These are phyloP conservation scores for Neonectria hederae DNA, from an alignment of 2,329 filamentous ascomycete genomes.

Conservation along the genomic window DNA sequence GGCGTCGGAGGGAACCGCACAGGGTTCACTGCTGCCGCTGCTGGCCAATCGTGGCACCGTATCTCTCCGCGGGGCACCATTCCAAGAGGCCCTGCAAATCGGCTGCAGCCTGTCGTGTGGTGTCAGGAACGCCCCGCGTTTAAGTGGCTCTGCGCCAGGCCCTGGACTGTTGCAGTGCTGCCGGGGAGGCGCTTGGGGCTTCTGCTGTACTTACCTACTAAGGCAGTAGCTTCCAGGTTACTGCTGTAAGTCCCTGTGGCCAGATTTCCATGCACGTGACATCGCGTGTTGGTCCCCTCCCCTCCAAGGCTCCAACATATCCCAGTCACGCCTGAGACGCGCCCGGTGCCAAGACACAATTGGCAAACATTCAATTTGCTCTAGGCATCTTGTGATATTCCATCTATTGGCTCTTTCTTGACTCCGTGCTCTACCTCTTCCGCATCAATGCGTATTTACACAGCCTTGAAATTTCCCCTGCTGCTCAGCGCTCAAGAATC, in stretches of 20 bases:
- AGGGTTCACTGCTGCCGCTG: constrained; percentile 30
- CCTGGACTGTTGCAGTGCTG: constrained; percentile 4
- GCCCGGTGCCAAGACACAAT: constrained; percentile 19
- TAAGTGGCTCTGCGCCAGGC: constrained; percentile 39
- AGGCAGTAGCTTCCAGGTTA: too few species aligned
- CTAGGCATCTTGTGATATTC: background rate
- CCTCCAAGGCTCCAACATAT: constrained; percentile 20
- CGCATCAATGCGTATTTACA: constrained; percentile 3
- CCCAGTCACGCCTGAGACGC: constrained; percentile 22
- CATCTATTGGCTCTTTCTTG: background rate
- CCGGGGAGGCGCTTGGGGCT: background rate
- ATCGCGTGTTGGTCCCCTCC: constrained; percentile 31
- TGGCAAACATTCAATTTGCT: background rate
- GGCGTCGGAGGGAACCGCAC: constrained; percentile 37
- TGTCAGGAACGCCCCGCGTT: constrained; percentile 52
- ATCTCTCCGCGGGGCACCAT: constrained; percentile 45
- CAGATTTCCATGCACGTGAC: constrained; percentile 36
- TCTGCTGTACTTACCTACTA: constrained; percentile 4
- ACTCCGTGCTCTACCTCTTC: background rate
- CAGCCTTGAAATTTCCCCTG: background rate
- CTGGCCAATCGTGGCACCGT: constrained; percentile 34
- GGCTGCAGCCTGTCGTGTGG: constrained; percentile 45
- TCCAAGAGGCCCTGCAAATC: constrained; percentile 45
- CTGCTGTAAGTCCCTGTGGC: background rate
- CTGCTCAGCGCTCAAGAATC: constrained; percentile 41